Base-by-base conservation (phyloP, 1,284 basidiomycete species). In the Anthracocystis walkeri region DNA sequence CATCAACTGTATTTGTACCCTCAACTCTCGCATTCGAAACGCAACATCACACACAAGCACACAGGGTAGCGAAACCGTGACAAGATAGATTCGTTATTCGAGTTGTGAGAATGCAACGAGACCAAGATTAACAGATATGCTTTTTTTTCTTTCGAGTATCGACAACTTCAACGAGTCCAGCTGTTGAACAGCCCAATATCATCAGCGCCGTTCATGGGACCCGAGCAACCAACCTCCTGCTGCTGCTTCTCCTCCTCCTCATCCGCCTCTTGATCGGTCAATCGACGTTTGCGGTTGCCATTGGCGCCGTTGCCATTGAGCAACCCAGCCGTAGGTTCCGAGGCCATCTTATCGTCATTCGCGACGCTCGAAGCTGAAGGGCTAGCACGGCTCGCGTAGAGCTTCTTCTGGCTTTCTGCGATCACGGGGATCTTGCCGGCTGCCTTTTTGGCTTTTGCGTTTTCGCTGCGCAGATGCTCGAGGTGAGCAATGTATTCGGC, bases 391-490 rank as follows among this genome's bases (percentile, higher is more conserved):
- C 56, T 73, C 0, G 77, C 70, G 27, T 75, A 75, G 52, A 75
- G 44, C 57, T 75, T 75, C 45, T 75, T 75, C 41, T 75, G 72
- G 44, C 59, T 69, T 18, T 70, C 74, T 0, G 74, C 49, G 10
- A 70, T 66, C 21, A 62, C 64, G 27, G 73, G 72, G 18, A 77
- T 62, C 38, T 63, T 63, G 27, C 61, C 62, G 25, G 79, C 71
- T 2, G 60, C 56, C 50, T 75, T 72, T 51, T 85, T 86, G 21
- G 66, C 46, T 87, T 95, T 94, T 38, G 90, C 90, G 82, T 94
- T 93, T 84, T 99, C 96, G 52, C 92, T 91, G 31, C 97, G 90
- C 60, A 94, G 83, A 49, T 87, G 87, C 86, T 97, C 93, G 49
- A 99, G 85, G 70, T 90, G 87, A 40, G 87, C 86, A 53, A 99